Conservation (phyloP, 306 rosid genomes). For the Quillaja saponaria region DNA sequence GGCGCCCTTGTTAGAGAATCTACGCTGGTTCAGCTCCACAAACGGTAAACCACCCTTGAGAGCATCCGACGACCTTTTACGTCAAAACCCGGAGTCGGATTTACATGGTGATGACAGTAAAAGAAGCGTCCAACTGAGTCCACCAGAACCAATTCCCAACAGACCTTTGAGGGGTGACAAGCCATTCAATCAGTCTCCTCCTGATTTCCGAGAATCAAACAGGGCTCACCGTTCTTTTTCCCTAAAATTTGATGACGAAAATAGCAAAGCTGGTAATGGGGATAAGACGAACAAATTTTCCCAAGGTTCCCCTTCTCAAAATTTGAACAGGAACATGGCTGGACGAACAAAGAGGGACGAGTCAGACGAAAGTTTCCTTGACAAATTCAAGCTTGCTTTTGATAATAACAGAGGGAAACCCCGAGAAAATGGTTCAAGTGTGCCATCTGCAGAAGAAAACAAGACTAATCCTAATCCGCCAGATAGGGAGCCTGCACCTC, state of each 20-base stretch:
- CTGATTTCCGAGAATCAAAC: conserved; percentile 5
- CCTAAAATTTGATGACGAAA: conserved; percentile 37
- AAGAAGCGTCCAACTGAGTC: not conserved
- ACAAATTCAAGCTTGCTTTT: conserved; percentile 61
- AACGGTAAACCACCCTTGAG: conserved; percentile 17
- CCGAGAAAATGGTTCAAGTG: conserved; percentile 22
- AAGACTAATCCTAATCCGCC: conserved; percentile 26
- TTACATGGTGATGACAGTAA: conserved; percentile 6
- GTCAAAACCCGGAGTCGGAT: conserved; percentile 2
- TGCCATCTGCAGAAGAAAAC: conserved; percentile 32
- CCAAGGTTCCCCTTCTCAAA: conserved; percentile 30
- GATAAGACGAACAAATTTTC: conserved; percentile 23
- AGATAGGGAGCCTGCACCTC: conserved; percentile 38
- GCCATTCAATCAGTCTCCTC: conserved; percentile 25
- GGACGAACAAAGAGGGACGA: conserved; percentile 24
- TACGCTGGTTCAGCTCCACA: conserved; percentile 45
- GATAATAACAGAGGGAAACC: conserved; percentile 34
- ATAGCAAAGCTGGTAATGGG: conserved; percentile 1
- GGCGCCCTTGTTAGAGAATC: conserved; percentile 22
- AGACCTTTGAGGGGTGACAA: conserved; percentile 42
- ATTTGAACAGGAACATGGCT: conserved; percentile 28
- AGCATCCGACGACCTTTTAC: conserved; percentile 31
- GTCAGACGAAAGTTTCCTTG: conserved; percentile 65
- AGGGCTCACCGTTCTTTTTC: conserved; percentile 26
- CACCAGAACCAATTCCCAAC: conserved; percentile 40